Conservation (phyloP, 345 rosid species). For the Gynandropsis gynandra region DNA sequence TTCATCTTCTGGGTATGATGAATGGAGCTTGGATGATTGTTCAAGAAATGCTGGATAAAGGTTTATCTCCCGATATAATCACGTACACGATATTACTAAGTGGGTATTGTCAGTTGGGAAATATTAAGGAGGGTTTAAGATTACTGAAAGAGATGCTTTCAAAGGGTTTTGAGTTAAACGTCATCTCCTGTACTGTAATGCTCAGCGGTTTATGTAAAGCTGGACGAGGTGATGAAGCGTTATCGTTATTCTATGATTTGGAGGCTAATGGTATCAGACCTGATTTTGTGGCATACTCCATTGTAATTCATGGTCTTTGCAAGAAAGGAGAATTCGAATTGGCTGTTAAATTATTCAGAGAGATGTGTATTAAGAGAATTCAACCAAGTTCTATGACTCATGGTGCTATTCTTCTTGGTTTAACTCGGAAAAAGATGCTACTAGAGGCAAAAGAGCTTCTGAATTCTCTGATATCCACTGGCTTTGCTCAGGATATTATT, state of each 20-base stretch:
- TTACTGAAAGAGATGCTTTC: slow-evolving; percentile 52
- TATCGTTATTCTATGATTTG: slow-evolving; percentile 42
- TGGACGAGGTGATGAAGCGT: slow-evolving; percentile 44
- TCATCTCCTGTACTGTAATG: slow-evolving; percentile 43
- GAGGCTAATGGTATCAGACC: slow-evolving; percentile 41
- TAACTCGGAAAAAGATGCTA: slow-evolving; percentile 49
- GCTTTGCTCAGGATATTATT: slow-evolving; percentile 32
- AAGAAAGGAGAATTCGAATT: slow-evolving; percentile 50
- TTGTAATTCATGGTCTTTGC: slow-evolving; percentile 68
- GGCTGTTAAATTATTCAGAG: slow-evolving; percentile 45
- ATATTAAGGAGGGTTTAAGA: slow-evolving; percentile 46
- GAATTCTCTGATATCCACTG: slow-evolving; percentile 36
- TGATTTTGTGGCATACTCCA: slow-evolving; percentile 56
- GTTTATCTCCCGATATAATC: slow-evolving; percentile 50
- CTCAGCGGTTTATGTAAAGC: slow-evolving; percentile 63
- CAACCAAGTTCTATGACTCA: slow-evolving; percentile 36
- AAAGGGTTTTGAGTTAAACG: slow-evolving; percentile 36
- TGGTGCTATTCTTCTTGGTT: slow-evolving; percentile 47
- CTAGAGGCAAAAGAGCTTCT: slow-evolving; percentile 49
- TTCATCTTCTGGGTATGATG: slow-evolving; percentile 45
- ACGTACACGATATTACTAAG: slow-evolving; percentile 47
- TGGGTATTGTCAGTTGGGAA: slow-evolving; percentile 53
- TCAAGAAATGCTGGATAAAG: slow-evolving; percentile 38
- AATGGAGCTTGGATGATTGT: slow-evolving; percentile 39
- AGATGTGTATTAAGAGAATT: slow-evolving; percentile 44